Evolutionary conservation across 805 yeast species (phyloP), one percentile per base, ranked within the genome.

Genomic region (Zygotorulaspora florentina): DNA sequence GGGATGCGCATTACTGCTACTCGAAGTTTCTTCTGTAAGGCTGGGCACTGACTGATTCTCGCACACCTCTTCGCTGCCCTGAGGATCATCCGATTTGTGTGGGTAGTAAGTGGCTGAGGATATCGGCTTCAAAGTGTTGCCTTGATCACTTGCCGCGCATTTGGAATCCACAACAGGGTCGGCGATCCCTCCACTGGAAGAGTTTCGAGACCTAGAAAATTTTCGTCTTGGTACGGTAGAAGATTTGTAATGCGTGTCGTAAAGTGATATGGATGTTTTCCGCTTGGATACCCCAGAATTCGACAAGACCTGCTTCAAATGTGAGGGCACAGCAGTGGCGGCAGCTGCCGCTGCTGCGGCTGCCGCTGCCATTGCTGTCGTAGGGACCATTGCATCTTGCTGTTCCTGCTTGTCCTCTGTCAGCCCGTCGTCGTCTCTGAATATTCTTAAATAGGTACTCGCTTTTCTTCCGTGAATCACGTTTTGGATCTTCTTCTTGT

Each of bases 91-190:
- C 13, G 81, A 77, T 2, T 78, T 75, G 59, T 83, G 87, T 2
- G 89, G 89, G 46, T 80, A 74, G 58, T 82, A 83, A 0, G 87
- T 81, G 0, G 87, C 88, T 1, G 85, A 79, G 0, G 85, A 79
- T 0, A 81, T 77, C 0, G 87, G 86, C 47, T 82, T 83, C 37
- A 79, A 54, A 0, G 65, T 27, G 27, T 28, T 28, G n/a, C 29
- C n/a, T 7, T 39, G 36, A 10, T 38, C 25, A 35, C 8, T 12
- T 37, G 20, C 18, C 18, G 16, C 11, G 16, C 11, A 11, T 17
- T 17, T 8, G 18, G 35, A 7, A 15, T 31, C 35, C 16, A 15
- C n/a, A 31, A 9, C 18, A 31, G 18, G 18, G 3, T 8, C 35
- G n/a, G 7, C 15, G 18, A 8, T n/a, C 9, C 18, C 40, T n/a